Base-by-base conservation (phyloP, 2,329 filamentous ascomycete genomes). In the Blastomyces gilchristii region DNA sequence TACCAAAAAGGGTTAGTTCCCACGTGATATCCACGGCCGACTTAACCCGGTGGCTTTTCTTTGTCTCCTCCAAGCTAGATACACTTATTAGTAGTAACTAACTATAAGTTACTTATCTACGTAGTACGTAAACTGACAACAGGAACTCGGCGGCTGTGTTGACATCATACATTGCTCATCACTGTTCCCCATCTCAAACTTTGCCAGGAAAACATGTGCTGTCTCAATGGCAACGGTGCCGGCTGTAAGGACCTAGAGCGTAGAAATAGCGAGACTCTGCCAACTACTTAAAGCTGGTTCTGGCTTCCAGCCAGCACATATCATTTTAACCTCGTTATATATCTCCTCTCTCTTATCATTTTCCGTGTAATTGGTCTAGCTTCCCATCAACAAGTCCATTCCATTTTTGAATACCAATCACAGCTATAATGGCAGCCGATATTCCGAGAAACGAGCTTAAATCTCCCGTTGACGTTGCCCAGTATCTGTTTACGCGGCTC, bases 401-500 rank as follows among this genome's bases (percentile, higher is more conserved):
- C 5, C 37, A 41, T n/a, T 18, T 39, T 9, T n/a, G 18, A 2
- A 28, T n/a, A 43, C 11, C 37, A 43, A 59, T 59, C 49, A 52
- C 25, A 50, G 18, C 41, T 47, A 59, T 69, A 65, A 74, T 76
- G 71, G 71, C 75, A 58, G 71, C 70, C 43, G 77, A 79, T 67
- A 78, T 80, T 65, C 72, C 74, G 63, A 77, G 75, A 3, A 72
- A 70, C 58, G 77, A 79, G 68, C 75, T 80, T 57, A 73, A 74
- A 63, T 72, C 75, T 41, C 77, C 78, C 37, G 69, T 81, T 25
- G 76, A 79, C 63, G 69, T 80, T 31, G 75, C 75, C 8, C 76
- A 81, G 64, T 83, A 82, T 67, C 73, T 82, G 28, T 82, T 81
- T 69, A 73, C 73, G 34, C 76, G 81, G 58, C 73, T 83, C 18